Percentiles rank a stretch among this genome's conserved stretches.
Evolutionary conservation across 192 early-diverging fungal genomes (phyloP).

Genomic region (Chytriomyces sp.): DNA sequence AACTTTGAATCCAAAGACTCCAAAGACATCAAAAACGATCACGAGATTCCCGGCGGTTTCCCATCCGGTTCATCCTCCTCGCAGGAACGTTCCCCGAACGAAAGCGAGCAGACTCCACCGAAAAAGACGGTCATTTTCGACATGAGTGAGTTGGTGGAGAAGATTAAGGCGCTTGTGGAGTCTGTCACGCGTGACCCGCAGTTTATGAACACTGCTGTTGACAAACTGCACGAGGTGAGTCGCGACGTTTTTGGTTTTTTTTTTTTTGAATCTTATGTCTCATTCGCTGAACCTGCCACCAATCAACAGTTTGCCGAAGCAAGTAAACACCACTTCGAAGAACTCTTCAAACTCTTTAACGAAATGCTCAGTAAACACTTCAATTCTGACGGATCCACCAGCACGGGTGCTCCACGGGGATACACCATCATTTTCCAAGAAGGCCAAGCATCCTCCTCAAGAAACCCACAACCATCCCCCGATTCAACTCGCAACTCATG

Average conservation of each 20-base stretch:
- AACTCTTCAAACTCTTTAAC: constrained; percentile 27
- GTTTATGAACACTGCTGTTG: constrained; percentile 25
- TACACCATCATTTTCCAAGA: constrained; percentile 5
- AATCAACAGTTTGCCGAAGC: constrained; percentile 11
- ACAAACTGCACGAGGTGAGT: constrained; percentile 19
- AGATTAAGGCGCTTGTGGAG: constrained; percentile 3
- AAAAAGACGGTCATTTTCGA: constrained; percentile 9
- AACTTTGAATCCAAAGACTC: neutral
- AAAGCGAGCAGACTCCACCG: neutral
- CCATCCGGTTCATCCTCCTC: neutral
- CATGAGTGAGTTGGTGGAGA: neutral
- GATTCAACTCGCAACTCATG: constrained; percentile 7
- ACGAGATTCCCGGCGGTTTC: too few relatives aligned
- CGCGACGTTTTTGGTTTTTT: neutral
- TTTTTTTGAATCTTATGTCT: neutral
- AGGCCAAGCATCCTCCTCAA: too few relatives aligned
- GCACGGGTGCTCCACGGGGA: neutral
- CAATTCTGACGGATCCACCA: neutral
- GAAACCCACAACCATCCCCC: constrained; percentile 6
- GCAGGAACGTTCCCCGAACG: neutral
- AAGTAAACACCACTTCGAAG: constrained; percentile 10
- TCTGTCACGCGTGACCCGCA: constrained; percentile 16
- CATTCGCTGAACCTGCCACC: neutral
- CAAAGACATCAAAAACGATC: neutral
- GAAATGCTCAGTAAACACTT: constrained; percentile 2